Base-by-base conservation (phyloP, 768 basidiomycete species). In the Lactifluus echinatus region DNA sequence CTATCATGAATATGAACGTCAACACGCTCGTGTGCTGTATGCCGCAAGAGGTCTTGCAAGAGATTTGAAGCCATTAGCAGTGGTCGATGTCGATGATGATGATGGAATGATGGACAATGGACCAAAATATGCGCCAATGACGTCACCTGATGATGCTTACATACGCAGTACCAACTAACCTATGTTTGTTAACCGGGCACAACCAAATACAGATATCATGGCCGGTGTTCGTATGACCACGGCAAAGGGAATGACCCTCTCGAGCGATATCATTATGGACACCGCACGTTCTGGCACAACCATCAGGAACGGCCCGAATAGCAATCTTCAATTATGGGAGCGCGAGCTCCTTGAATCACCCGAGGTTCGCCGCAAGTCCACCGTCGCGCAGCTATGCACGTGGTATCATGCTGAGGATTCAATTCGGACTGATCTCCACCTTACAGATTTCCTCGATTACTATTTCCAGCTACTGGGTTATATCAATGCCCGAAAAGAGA, bases 401-500 rank as follows among this genome's bases (percentile, higher is more conserved):
- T 76, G 34, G 23, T 51, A 50, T 33, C 47, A 49, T 63, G 62
- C 11, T 14, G 8, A 28, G 7, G 14, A 34, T 23, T 61, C 31
- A 31, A 46, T 23, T 19, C 14, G 57, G 56, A 59, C 53, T 50
- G 21, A 60, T 21, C 19, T 66, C 40, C 39, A 37, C 50, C 29
- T 49, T 54, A 44, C 54, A 94, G 93, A 90, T 75, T 97, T 97
- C 73, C 81, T 96, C 50, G 95, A 98, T 71, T 98, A 99, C 69
- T 99, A 99, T 74, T 99, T 99, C 69, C 92, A 97, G 68, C 80
- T 84, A 1, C 79, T 99, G 36, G 92, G 91, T 17, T 97, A 97
- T 71, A 78, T 97, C 57, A 82, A 87, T 8, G 72, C 85, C 19
- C 83, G 96, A 24, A 93, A 92, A 69, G 85, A 92, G 45, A 85